A percentile compares a stretch with the other conserved stretches of the same genome.
Evolutionary conservation across 495 filamentous ascomycete species (phyloP).

Genomic region (Apodospora peruviana): DNA sequence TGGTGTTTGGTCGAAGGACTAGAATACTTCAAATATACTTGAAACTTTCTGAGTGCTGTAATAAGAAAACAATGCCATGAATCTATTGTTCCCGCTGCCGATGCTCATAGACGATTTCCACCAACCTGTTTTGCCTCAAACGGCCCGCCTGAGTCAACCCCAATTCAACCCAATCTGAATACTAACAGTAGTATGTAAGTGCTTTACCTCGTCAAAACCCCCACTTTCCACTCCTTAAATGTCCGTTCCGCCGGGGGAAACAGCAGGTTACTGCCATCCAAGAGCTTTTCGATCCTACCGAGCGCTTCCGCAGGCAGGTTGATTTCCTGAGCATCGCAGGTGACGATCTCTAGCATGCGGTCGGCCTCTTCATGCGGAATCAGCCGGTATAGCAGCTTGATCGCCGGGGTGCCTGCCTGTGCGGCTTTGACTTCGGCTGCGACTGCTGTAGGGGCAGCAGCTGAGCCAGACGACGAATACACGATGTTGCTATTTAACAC

Average conservation of each 20-base stretch:
- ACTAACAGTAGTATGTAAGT: background rate
- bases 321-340: constrained; percentile 59
- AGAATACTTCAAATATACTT: too few species aligned
- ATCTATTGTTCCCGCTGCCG: too few species aligned
- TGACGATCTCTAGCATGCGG: constrained; percentile 47
- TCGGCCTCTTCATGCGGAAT: constrained; percentile 43
- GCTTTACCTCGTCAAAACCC: constrained; percentile 48
- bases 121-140: too few species aligned
- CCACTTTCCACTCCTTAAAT: constrained; percentile 64
- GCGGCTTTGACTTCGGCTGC: too few species aligned
- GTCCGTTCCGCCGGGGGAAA: constrained; percentile 51
- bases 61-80: too few species aligned
- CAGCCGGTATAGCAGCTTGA: constrained; percentile 61
- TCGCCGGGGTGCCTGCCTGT: constrained; percentile 43
- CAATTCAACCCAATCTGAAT: too few species aligned
- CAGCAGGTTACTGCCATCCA: constrained; percentile 47
- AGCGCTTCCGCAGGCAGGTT: constrained; percentile 49
- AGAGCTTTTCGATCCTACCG: constrained; percentile 29
- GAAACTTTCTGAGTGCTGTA: too few species aligned
- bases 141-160: too few species aligned
- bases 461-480: constrained; percentile 54
- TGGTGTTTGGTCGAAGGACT: too few species aligned
- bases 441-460: background rate
- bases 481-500: constrained; percentile 64
- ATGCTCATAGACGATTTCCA: too few species aligned